Conservation (phyloP, 2,329 filamentous ascomycete genomes). For the Chrysoporthe deuterocubensis region DNA sequence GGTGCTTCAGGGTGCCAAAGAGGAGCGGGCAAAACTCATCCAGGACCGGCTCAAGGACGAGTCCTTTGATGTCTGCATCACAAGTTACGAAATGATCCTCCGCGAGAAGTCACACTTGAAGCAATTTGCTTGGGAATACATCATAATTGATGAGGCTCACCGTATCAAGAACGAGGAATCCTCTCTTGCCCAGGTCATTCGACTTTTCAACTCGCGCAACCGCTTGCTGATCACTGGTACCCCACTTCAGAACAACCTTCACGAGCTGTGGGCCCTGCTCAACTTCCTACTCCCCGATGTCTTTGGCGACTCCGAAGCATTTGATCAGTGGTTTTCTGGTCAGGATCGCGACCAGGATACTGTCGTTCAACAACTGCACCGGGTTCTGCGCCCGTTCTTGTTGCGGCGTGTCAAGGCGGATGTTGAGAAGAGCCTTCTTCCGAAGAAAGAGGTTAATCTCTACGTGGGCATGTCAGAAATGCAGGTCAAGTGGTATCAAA, state of each 20-base stretch:
- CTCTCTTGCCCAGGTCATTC: slow-evolving; percentile 93
- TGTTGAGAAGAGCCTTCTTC: slow-evolving; percentile 95
- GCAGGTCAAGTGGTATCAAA: slow-evolving; percentile 99
- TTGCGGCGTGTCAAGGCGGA: slow-evolving; percentile 96
- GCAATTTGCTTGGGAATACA: slow-evolving; percentile 99
- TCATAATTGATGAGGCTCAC: slow-evolving; percentile 97
- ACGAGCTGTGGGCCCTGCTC: slow-evolving; percentile 95
- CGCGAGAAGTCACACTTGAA: slow-evolving; percentile 92
- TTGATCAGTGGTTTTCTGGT: slow-evolving; percentile 96
- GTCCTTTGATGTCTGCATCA: slow-evolving; percentile 97
- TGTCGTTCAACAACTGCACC: slow-evolving; percentile 93
- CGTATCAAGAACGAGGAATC: slow-evolving; percentile 99
- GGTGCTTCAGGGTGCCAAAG: slow-evolving; percentile 92
- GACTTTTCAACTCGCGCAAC: slow-evolving; percentile 93
- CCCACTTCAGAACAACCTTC: slow-evolving; percentile 94
- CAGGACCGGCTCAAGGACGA: slow-evolving; percentile 90
- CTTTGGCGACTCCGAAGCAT: slow-evolving; percentile 94
- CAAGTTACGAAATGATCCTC: slow-evolving; percentile 98
- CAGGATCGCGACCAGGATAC: slow-evolving; percentile 91
- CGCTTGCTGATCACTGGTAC: slow-evolving; percentile 95
- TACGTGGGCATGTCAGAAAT: slow-evolving; percentile 99
- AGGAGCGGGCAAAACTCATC: slow-evolving; percentile 86
- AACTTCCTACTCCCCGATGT: slow-evolving; percentile 99
- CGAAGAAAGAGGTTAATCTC: slow-evolving; percentile 96
- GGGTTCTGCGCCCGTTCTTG: slow-evolving; percentile 89